phyloP scores from a whole-genome alignment of 257 asterid genomes.

The Solanum neorickii region DNA sequence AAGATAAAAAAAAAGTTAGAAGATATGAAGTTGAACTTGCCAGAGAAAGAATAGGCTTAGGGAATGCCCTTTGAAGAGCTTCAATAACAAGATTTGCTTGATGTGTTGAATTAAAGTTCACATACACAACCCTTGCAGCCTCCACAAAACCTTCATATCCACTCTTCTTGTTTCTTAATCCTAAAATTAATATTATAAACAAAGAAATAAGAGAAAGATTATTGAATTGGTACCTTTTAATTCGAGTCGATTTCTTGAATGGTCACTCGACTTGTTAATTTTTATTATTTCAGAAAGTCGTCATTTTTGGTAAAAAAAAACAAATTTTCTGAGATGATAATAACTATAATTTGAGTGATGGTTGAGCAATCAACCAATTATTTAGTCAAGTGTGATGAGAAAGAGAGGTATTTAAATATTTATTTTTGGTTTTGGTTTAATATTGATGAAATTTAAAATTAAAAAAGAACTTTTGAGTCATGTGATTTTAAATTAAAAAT shows the following conservation, averaged over 20 bases:
- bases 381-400: neutral
- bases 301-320: too few relatives aligned
- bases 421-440: too few relatives aligned
- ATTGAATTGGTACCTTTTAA: neutral
- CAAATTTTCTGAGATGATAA: too few relatives aligned
- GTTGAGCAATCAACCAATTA: neutral
- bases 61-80: constrained; percentile 57
- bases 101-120: constrained; percentile 24
- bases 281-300: too few relatives aligned
- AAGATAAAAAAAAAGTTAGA: neutral
- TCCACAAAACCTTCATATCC: constrained; percentile 77
- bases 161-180: constrained; percentile 29
- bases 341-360: neutral
- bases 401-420: neutral
- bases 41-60: constrained; percentile 48
- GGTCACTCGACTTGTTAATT: too few relatives aligned
- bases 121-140: constrained; percentile 45
- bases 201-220: neutral
- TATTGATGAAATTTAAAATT: too few relatives aligned
- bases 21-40: constrained; percentile 27
- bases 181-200: constrained; percentile 8
- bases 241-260: too few relatives aligned
- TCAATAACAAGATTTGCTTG: constrained; percentile 31
- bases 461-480: neutral
- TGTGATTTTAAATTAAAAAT: too few relatives aligned